Evolutionary conservation across 1,139 yeast species (phyloP).

Genomic region (Yamadazyma atlantica): DNA sequence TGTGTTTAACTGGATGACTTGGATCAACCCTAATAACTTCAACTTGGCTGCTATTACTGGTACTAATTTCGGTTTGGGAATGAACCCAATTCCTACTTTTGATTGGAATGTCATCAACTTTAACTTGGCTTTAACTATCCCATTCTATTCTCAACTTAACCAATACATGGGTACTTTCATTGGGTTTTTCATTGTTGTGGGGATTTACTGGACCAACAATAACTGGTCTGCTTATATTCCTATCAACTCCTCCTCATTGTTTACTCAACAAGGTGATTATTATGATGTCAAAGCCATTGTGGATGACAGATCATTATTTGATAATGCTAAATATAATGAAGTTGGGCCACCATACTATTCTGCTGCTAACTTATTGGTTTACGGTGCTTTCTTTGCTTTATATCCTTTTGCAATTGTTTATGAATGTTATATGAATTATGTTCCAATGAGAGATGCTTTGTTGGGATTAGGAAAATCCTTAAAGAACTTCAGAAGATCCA

Average conservation of each 20-base stretch:
- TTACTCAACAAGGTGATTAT: slow-evolving; percentile 45
- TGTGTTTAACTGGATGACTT: slow-evolving; percentile 38
- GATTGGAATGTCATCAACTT: slow-evolving; percentile 45
- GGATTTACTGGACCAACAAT: slow-evolving; percentile 50
- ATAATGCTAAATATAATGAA: slow-evolving; percentile 36
- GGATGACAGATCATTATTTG: slow-evolving; percentile 35
- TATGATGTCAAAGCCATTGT: slow-evolving; percentile 45
- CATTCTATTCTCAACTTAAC: slow-evolving; percentile 47
- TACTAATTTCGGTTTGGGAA: slow-evolving; percentile 49
- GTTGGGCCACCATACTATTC: slow-evolving; percentile 50
- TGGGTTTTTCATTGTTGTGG: slow-evolving; percentile 42
- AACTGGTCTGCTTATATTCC: slow-evolving; percentile 56
- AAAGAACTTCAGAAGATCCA: slow-evolving; percentile 45
- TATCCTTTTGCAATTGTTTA: slow-evolving; percentile 59
- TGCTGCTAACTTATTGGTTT: slow-evolving; percentile 43
- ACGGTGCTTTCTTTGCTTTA: slow-evolving; percentile 57
- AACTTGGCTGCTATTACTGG: slow-evolving; percentile 60
- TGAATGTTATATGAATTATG: slow-evolving; percentile 31
- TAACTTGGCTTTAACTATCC: slow-evolving; percentile 32
- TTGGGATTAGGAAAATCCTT: slow-evolving; percentile 8
- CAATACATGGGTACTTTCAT: slow-evolving; percentile 43
- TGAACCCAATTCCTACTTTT: slow-evolving; percentile 57
- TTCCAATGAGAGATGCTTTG: slow-evolving; percentile 16
- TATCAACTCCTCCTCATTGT: slow-evolving; percentile 46
- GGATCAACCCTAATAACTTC: slow-evolving; percentile 33